Percentiles rank a stretch among this genome's conserved stretches.
These are phyloP conservation scores for Linum usitatissimum DNA, from an alignment of 345 rosid species.

Conservation along the genomic window DNA sequence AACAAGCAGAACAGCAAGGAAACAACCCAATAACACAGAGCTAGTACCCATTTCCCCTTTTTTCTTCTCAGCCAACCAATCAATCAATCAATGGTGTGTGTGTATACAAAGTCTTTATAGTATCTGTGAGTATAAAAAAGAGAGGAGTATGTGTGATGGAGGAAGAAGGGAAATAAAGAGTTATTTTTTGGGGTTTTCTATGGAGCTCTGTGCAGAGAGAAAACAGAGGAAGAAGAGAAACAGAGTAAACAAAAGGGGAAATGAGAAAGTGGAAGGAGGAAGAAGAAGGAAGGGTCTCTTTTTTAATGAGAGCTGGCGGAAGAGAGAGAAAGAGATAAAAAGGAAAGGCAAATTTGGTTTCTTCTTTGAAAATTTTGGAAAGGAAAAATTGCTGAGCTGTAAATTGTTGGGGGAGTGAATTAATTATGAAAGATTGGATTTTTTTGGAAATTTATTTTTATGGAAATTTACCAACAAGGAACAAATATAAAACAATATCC, in stretches of 20 bases:
- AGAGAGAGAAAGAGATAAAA: background rate
- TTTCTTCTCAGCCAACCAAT: background rate
- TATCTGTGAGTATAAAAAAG: background rate
- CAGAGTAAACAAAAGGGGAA: slow-evolving; percentile 19
- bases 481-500: too few species aligned
- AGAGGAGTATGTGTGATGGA: slow-evolving; percentile 14
- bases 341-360: background rate
- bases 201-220: slow-evolving; percentile 4
- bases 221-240: background rate
- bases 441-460: too few species aligned
- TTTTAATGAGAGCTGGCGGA: slow-evolving; percentile 15
- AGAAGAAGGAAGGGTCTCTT: slow-evolving; percentile 14
- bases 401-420: too few species aligned
- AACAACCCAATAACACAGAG: slow-evolving; percentile 12
- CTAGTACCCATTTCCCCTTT: slow-evolving; percentile 23
- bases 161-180: background rate
- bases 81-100: background rate
- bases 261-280: slow-evolving; percentile 6
- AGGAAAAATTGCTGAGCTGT: too few species aligned
- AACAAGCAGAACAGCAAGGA: slow-evolving; percentile 31
- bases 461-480: too few species aligned
- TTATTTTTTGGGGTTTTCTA: slow-evolving; percentile 1
- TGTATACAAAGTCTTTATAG: background rate
- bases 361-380: background rate
- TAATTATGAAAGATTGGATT: too few species aligned